These are phyloP conservation scores for Fusarium irregulare DNA, from an alignment of 2,329 filamentous ascomycete genomes.

Conservation along the genomic window DNA sequence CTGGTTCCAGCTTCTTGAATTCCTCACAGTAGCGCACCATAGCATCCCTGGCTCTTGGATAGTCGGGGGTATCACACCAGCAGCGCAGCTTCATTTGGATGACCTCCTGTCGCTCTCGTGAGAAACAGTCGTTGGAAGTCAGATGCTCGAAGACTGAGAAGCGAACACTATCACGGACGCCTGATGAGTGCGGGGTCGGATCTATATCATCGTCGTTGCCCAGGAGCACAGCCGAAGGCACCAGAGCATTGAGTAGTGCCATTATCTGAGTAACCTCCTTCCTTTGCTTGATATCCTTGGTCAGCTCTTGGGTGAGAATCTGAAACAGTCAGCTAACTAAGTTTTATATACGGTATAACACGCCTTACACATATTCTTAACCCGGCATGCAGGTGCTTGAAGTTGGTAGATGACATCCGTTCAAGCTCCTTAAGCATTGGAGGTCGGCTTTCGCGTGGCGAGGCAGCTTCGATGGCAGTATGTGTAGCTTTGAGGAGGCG, in stretches of 20 bases:
- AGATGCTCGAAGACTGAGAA: slow-evolving; percentile 52
- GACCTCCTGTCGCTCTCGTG: slow-evolving; percentile 33
- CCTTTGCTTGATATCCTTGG: slow-evolving; percentile 5
- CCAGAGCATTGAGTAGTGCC: slow-evolving; percentile 53
- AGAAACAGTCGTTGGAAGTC: slow-evolving; percentile 42
- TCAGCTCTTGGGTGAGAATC: slow-evolving; percentile 46
- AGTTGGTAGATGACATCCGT: slow-evolving; percentile 45
- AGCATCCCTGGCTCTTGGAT: slow-evolving; percentile 45
- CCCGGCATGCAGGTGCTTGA: slow-evolving; percentile 48
- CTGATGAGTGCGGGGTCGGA: slow-evolving; percentile 46
- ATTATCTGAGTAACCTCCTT: slow-evolving; percentile 44
- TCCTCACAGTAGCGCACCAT: slow-evolving; percentile 51
- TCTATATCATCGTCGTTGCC: slow-evolving; percentile 40
- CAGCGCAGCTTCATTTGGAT: slow-evolving; percentile 49
- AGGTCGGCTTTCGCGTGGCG: slow-evolving; percentile 18
- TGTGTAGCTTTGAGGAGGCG: slow-evolving; percentile 44
- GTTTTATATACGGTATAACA: background rate
- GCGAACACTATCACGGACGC: slow-evolving; percentile 51
- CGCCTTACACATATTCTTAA: slow-evolving; percentile 50
- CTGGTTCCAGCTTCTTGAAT: slow-evolving; percentile 50
- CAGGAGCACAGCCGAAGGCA: slow-evolving; percentile 46
- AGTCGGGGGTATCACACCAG: slow-evolving; percentile 50
- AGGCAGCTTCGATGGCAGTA: slow-evolving; percentile 19
- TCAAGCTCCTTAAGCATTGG: slow-evolving; percentile 49
- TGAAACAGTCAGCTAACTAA: slow-evolving; percentile 21